These are phyloP conservation scores for Camellia granthamiana DNA, from an alignment of 148 eudicot genomes.

Conservation along the genomic window DNA sequence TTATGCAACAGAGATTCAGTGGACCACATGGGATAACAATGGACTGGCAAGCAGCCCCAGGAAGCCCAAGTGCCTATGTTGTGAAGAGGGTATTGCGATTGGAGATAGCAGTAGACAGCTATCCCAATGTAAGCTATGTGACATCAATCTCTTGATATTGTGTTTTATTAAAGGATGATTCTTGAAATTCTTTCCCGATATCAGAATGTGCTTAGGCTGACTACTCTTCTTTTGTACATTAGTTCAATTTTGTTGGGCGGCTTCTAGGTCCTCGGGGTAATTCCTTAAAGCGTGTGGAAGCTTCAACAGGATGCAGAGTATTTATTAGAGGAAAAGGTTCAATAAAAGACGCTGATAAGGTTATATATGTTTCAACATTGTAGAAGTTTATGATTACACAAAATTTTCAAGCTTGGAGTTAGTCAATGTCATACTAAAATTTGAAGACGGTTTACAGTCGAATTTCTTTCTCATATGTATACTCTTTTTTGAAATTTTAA, in stretches of 20 bases:
- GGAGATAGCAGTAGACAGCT: constrained; percentile 53
- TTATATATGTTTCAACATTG: constrained; percentile 6
- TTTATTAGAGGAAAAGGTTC: constrained; percentile 55
- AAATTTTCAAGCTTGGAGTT: background rate
- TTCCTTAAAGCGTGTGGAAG: constrained; percentile 54
- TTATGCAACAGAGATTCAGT: constrained; percentile 33
- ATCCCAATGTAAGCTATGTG: constrained; percentile 38
- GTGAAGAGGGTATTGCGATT: constrained; percentile 42
- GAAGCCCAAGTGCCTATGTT: constrained; percentile 36
- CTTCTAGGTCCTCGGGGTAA: constrained; percentile 56
- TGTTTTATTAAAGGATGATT: background rate
- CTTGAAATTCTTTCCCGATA: background rate
- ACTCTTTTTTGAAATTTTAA: background rate
- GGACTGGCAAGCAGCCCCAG: constrained; percentile 46
- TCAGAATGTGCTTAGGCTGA: constrained; percentile 9
- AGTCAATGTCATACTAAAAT: background rate
- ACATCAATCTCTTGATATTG: constrained; percentile 8
- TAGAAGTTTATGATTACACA: background rate
- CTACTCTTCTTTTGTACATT: constrained; percentile 12
- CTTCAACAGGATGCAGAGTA: constrained; percentile 52
- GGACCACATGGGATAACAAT: constrained; percentile 34
- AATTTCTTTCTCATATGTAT: background rate
- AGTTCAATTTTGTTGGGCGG: constrained; percentile 58
- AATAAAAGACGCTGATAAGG: constrained; percentile 50
- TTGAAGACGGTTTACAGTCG: background rate